Base-by-base conservation (phyloP, 495 filamentous ascomycete species). In the Trichoderma reesei region DNA sequence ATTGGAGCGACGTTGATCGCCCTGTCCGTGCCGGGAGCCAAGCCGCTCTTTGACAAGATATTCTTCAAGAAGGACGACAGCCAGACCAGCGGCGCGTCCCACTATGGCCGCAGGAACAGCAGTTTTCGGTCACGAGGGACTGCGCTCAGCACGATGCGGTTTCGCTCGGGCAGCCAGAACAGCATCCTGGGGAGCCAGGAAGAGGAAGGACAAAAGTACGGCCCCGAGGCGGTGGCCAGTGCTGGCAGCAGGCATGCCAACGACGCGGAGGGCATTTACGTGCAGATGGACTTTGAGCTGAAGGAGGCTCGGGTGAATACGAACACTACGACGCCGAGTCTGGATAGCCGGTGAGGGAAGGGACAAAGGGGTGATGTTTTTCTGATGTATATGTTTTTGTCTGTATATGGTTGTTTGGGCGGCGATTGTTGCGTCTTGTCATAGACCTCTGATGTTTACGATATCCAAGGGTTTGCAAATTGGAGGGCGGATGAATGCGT, bases 1-100 rank as follows among this genome's bases (percentile, higher is more conserved):
- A 72, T 80, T 14, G 78, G 76, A 13, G 67, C 72, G 11, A 80
- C 78, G 1, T 63, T 80, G 3, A 73, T 80, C 41, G 77, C 78
- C 4, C 71, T 80, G 26, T 80, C 78, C 0, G 71, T 79, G 3
- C 78, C 78, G 10, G 78, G 76, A 18, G 66, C 79, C 48, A 78
- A 78, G 59, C 75, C 76, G 9, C 64, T 79, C 38, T 77, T 78
- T 41, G 74, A 75, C 56, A 61, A 65, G 48, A 61, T 60, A 18
- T 26, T 67, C 39, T n/a, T 38, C 33, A 31, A 64, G 16, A 67
- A 41, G 59, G 59, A 37, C 13, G 18, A 33, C 31, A 44, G 34
- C 37, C 51, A 41, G 34, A 41, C 59, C 26, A 67, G 37, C 33
- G 61, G 54, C 54, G 48, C 42, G 10, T 61, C 41, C 9, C 59